Evolutionary conservation across 2,329 filamentous ascomycete species (phyloP).

Genomic region (Amauroascus niger): DNA sequence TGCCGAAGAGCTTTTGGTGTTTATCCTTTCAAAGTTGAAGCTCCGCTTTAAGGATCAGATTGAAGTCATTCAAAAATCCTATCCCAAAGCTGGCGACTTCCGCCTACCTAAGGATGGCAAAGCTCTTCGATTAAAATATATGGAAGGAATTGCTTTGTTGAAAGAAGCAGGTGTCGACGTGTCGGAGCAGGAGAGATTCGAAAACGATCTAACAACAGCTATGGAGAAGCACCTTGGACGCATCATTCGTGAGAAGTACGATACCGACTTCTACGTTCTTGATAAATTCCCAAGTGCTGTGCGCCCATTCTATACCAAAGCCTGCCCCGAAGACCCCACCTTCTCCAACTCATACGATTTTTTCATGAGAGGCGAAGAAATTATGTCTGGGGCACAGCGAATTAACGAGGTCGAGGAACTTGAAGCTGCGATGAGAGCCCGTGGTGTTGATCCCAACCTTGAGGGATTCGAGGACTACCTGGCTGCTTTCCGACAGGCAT

Average conservation of each 20-base stretch:
- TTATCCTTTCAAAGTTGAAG: conserved; percentile 40
- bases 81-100: conserved; percentile 44
- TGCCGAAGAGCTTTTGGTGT: conserved; percentile 42
- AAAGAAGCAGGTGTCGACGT: conserved; percentile 44
- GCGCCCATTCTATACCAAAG: conserved; percentile 86
- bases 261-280: conserved; percentile 91
- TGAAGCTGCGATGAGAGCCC: conserved; percentile 48
- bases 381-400: conserved; percentile 58
- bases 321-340: conserved; percentile 55
- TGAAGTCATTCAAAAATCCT: conserved; percentile 40
- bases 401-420: conserved; percentile 54
- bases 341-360: conserved; percentile 62
- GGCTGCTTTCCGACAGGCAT: conserved; percentile 54
- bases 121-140: conserved; percentile 42
- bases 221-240: conserved; percentile 64
- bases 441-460: conserved; percentile 50
- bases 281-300: conserved; percentile 90
- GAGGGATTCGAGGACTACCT: conserved; percentile 56
- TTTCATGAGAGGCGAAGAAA: conserved; percentile 62
- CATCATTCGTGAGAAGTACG: conserved; percentile 76
- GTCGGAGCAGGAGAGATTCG: conserved; percentile 40
- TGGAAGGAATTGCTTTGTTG: conserved; percentile 40
- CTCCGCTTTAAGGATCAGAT: conserved; percentile 38
- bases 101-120: conserved; percentile 42
- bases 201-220: conserved; percentile 40